Evolutionary conservation across 371 early-diverging fungal genomes (phyloP), one percentile per base, ranked within the genome.

Genomic region (Fennellomyces sp.): DNA sequence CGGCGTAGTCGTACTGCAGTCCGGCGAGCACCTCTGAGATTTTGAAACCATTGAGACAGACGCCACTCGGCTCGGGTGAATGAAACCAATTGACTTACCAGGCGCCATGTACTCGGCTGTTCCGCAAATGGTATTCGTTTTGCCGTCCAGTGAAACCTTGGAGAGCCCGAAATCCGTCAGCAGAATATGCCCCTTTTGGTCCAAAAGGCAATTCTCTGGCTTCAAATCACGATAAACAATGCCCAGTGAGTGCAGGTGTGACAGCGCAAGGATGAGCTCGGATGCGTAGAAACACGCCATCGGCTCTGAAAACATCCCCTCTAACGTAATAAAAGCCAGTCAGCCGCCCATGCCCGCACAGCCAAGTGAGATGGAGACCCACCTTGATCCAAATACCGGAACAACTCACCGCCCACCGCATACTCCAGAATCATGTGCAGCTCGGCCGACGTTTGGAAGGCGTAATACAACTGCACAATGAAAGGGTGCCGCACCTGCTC

Each of bases 331-430:
- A n/a, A n/a, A n/a, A n/a, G n/a, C n/a, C n/a, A n/a, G n/a, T n/a
- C n/a, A n/a, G n/a, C n/a, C n/a, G n/a, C n/a, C n/a, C n/a, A n/a
- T n/a, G n/a, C n/a, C n/a, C n/a, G n/a, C n/a, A n/a, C n/a, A n/a
- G n/a, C n/a, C n/a, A n/a, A n/a, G n/a, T n/a, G n/a, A n/a, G n/a
- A n/a, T n/a, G n/a, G n/a, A n/a, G n/a, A n/a, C n/a, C 10, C 69
- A 63, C 65, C 55, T 47, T 58, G 59, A 38, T 84, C 88, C 73
- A 98, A 80, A 71, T 94, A 94, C 56, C 86, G 88, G 66, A 99
- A 99, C 57, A 99, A 79, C 82, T 99, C 99, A 19, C 99, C 99
- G 49, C 99, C 99, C n/a, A 91, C 90, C 33, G 96, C 95, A 82
- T 95, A 99, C 64, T 97, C 97, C 84, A 99, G 84, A 30, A 97